These are phyloP conservation scores for Neopestalotiopsis sp. DNA, from an alignment of 2,329 filamentous ascomycete genomes.

Conservation along the genomic window DNA sequence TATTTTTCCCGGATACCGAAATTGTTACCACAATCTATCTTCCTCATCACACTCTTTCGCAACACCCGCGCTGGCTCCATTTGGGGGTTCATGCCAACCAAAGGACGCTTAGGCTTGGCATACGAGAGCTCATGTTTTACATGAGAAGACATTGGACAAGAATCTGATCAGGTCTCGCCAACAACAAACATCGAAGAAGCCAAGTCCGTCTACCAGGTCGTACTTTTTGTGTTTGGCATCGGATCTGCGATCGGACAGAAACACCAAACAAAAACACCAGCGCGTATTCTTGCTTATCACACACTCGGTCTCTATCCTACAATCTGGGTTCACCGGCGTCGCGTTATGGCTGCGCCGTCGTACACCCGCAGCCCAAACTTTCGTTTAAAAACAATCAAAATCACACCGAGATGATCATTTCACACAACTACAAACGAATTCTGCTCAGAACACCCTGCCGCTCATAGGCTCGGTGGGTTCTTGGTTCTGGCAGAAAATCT, in stretches of 20 bases:
- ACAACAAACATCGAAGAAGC: background rate
- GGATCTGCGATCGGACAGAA: background rate
- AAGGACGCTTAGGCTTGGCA: background rate
- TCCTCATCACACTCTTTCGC: conserved; percentile 1
- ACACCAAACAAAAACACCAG: background rate
- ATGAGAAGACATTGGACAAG: background rate
- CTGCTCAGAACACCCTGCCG: background rate
- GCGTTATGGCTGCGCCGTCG: background rate
- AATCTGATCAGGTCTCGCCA: background rate
- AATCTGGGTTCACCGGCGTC: background rate
- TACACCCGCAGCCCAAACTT: background rate
- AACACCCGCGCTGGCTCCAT: background rate
- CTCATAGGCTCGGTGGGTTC: background rate
- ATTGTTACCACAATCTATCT: background rate
- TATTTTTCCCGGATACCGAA: background rate
- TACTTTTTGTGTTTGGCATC: background rate
- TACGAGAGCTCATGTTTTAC: background rate
- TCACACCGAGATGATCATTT: background rate
- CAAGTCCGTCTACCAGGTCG: background rate
- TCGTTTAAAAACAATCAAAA: background rate
- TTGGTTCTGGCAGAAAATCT: background rate
- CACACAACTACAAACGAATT: background rate
- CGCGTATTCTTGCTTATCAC: background rate
- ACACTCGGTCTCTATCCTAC: background rate
- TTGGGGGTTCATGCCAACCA: background rate